These are phyloP conservation scores for Sordariomycetes sp. DNA, from an alignment of 2,329 filamentous ascomycete genomes.

Conservation along the genomic window DNA sequence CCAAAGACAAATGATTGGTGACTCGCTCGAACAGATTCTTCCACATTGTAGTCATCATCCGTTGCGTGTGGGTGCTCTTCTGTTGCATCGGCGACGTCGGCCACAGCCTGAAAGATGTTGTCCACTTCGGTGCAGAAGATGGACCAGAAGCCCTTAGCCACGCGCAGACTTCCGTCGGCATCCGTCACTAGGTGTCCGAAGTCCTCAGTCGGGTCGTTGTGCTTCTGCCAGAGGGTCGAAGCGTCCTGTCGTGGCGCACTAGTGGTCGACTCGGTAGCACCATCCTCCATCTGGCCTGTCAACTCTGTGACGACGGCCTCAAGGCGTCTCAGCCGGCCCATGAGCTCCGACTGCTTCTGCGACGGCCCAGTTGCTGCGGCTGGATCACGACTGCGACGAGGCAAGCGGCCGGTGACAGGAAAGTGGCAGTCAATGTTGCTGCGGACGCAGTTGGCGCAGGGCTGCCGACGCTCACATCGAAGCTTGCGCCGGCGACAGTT, in stretches of 20 bases:
- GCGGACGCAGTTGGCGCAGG: slow-evolving; percentile 16
- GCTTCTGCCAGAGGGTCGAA: slow-evolving; percentile 1
- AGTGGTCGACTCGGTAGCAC: slow-evolving; percentile 1
- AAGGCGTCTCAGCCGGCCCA: slow-evolving; percentile 16
- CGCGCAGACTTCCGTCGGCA: slow-evolving; percentile 14
- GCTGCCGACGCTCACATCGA: slow-evolving; percentile 17
- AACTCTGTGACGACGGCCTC: slow-evolving; percentile 21
- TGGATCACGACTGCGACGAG: slow-evolving; percentile 12
- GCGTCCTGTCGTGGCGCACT: not conserved
- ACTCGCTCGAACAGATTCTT: not conserved
- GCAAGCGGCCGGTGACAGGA: slow-evolving; percentile 19
- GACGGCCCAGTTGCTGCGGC: slow-evolving; percentile 10
- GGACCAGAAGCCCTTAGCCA: slow-evolving; percentile 20
- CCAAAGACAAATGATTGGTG: slow-evolving; percentile 12
- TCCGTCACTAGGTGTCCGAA: slow-evolving; percentile 17
- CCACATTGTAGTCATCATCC: not conserved
- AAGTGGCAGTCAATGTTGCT: slow-evolving; percentile 18
- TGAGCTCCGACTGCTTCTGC: slow-evolving; percentile 18
- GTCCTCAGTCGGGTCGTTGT: slow-evolving; percentile 15
- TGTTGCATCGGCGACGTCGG: slow-evolving; percentile 12
- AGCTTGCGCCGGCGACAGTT: slow-evolving; percentile 20
- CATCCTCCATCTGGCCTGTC: slow-evolving; percentile 18
- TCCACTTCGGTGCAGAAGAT: slow-evolving; percentile 21
- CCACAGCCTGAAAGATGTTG: slow-evolving; percentile 18
- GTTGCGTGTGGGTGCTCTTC: not conserved